Conservation (phyloP, 2,329 filamentous ascomycete species). For the Hansfordia pulvinata region DNA sequence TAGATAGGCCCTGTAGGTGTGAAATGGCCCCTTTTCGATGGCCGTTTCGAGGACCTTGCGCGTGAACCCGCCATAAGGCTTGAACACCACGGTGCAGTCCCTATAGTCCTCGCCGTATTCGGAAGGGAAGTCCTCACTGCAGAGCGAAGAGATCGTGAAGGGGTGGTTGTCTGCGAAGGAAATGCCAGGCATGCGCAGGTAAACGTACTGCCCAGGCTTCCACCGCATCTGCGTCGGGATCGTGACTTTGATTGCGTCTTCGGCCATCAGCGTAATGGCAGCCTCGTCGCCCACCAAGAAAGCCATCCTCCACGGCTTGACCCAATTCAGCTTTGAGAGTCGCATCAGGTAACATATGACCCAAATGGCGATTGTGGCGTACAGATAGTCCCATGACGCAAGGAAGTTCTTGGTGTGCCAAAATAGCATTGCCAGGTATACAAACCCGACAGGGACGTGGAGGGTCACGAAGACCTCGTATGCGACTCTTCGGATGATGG, state of each 20-base stretch:
- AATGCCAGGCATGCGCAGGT: conserved; percentile 86
- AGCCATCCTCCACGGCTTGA: conserved; percentile 62
- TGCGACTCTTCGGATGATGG: conserved; percentile 58
- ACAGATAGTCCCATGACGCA: conserved; percentile 81
- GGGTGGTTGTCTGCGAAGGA: conserved; percentile 87
- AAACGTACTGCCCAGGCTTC: conserved; percentile 90
- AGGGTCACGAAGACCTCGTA: conserved; percentile 79
- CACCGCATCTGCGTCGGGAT: conserved; percentile 87
- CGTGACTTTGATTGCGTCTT: conserved; percentile 91
- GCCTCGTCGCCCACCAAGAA: conserved; percentile 88
- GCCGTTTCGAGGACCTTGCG: conserved; percentile 71
- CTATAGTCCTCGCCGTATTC: conserved; percentile 79
- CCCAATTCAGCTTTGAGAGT: conserved; percentile 82
- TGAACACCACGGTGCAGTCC: conserved; percentile 83
- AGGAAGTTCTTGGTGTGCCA: conserved; percentile 95
- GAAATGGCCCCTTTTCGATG: conserved; percentile 74
- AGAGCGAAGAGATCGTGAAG: conserved; percentile 87
- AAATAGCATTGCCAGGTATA: conserved; percentile 76
- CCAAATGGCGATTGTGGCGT: conserved; percentile 69
- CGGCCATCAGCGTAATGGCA: conserved; percentile 75
- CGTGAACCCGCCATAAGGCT: conserved; percentile 85
- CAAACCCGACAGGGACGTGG: conserved; percentile 68
- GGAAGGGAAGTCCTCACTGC: conserved; percentile 85
- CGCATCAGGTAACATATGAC: conserved; percentile 58
- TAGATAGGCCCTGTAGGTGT: conserved; percentile 83